Evolutionary conservation across 2,329 filamentous ascomycete genomes (phyloP), one percentile per base, ranked within the genome.

Genomic region (Pseudogymnoascus sp.): DNA sequence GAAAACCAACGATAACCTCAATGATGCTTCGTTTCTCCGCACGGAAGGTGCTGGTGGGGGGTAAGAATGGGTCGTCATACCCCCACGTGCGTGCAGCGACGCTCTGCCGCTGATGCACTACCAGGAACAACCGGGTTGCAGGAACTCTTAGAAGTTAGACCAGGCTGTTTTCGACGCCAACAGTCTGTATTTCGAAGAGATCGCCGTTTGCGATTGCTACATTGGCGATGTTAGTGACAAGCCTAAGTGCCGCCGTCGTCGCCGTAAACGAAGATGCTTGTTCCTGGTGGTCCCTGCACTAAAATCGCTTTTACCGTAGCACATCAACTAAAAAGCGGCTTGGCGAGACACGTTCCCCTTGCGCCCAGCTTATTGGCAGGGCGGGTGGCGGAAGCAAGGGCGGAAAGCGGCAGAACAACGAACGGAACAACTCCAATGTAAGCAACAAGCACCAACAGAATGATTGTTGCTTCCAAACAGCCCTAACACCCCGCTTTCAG

Each of bases 251-350:
- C 29, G n/a, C 48, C 29, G 9, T 55, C 29, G 27, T 33, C n/a
- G n/a, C 13, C 8, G 25, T 29, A 15, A 31, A 15, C 25, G 42
- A 55, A 18, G 48, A 55, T 33, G 48, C 48, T 55, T 55, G 48
- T 55, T 55, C 48, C 27, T 55, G 29, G n/a, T 55, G 48, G 48
- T 33, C 48, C 48, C 48, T 55, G 48, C 48, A 55, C 48, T 55
- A 55, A 18, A 18, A 18, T 18, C 18, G 18, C 18, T 18, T 18
- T 18, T 18, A 18, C 18, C 18, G 18, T 1, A 18, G 18, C 18
- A 18, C 18, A 18, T 18, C 18, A 18, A 42, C 39, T 42, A 42
- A 21, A 42, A 42, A 33, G 9, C n/a, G 1, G n/a, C 48, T 55
- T 55, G 48, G 48, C 29, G 9, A 55, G 27, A 33, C 48, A 55